A percentile compares a stretch with the other conserved stretches of the same genome.
Conservation (phyloP, 352 stramenopile genomes). For the Globisporangium splendens region DNA sequence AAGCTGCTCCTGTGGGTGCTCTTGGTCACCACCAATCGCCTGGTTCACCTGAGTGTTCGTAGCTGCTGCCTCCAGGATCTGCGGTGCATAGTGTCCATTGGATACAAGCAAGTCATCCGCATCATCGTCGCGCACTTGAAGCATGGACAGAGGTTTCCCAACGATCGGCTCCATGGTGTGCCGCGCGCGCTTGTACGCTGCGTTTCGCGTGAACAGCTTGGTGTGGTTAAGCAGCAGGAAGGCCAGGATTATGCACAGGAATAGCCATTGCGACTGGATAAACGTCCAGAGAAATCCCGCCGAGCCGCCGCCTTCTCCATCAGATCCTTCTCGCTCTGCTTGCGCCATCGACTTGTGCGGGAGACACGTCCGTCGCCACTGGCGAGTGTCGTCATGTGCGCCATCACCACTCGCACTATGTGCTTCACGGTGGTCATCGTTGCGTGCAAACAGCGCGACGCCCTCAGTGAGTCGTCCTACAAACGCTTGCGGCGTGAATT, state of each 20-base stretch:
- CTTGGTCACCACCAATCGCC: no score
- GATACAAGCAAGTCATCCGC: not conserved
- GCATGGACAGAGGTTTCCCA: not conserved
- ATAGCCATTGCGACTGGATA: not conserved
- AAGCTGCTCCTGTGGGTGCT: no score
- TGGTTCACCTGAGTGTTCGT: no score
- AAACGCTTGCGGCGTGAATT: constrained; percentile 71
- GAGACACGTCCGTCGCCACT: constrained; percentile 12
- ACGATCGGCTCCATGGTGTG: constrained; percentile 8
- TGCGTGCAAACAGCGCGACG: constrained; percentile 20
- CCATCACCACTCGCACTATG: not conserved
- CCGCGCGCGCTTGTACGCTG: constrained; percentile 9
- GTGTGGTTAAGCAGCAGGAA: constrained; percentile 9
- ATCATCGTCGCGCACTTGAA: constrained; percentile 3
- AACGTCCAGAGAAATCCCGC: not conserved
- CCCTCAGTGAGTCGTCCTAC: constrained; percentile 50
- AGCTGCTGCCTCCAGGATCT: no score
- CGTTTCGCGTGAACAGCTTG: constrained; percentile 17
- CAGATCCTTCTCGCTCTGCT: not conserved
- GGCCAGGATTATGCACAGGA: not conserved
- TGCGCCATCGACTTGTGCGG: not conserved
- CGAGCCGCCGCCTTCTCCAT: not conserved
- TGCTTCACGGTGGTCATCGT: not conserved
- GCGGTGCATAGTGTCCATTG: no score
- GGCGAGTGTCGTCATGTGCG: not conserved